Base-by-base conservation (phyloP, 176 grass and related monocot species). In the Oryza officinalis region DNA sequence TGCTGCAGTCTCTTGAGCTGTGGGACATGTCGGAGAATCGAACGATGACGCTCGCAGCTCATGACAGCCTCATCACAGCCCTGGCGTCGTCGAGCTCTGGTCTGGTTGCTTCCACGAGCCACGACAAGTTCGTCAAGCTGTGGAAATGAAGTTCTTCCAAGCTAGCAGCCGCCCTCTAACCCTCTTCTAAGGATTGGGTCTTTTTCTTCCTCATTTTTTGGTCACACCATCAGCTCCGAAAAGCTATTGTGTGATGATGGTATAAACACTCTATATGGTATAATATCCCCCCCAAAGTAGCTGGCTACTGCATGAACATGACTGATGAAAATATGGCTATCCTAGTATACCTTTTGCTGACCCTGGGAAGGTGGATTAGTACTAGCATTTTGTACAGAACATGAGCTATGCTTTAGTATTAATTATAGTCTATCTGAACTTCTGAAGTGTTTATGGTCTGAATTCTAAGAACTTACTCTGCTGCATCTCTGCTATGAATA, bases 121-220 rank as follows among this genome's bases (percentile, higher is more conserved):
- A 98, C 68, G 96, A 98, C 74, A 98, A 92, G 87, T 83, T 82
- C 30, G 76, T 98, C 49, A 98, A 98, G 87, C 89, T 98, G 32
- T 98, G 96, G 96, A 90, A 93, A 78, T 95, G 75, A 83, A 23
- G 8, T 3, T 6, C 33, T 49, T 47, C 27, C 18, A 6, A 14
- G 15, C 52, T 6, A 13, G 2, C 25, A 1, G 0, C 1, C 2
- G 0, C 6, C 0, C 14, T 27, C 45, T 68, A 43, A 31, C 3
- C 15, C 20, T 52, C 60, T 22, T 43, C 14, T 15, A 23, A 15
- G 40, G 44, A 59, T 67, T 67, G 73, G 35, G 50, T 27, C 22
- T 57, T 50, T 15, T n/a, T 57, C 13, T 57, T 57, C 18, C 52
- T 57, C 18, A n/a, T n/a, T 38, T 17, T 69, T 80, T 89, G 81